Base-by-base conservation (phyloP, 2,329 filamentous ascomycete species). In the Xylariaceae sp. region DNA sequence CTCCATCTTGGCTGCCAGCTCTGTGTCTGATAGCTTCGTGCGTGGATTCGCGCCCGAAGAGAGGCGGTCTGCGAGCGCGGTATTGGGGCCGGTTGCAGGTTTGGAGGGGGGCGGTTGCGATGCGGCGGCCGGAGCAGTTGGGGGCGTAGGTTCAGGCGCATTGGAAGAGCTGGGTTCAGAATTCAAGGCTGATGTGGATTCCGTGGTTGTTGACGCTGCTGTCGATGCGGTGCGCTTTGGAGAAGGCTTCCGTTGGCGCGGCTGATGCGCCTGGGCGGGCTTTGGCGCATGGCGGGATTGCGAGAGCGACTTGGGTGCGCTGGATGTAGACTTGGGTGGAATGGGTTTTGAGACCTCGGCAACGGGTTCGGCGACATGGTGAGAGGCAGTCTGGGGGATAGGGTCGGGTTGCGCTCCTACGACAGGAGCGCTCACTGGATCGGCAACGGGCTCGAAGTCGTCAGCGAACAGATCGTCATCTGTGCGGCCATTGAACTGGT, bases 401-500 rank as follows among this genome's bases (percentile, higher is more conserved):
- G 36, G 13, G 31, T 35, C 31, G 16, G 35, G 22, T 24, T 32
- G 17, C 15, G 38, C 19, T 28, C 43, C 33, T 12, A 43, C 32
- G 4, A 34, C 39, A 31, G 50, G 37, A 22, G 19, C 55, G 13
- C 41, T 61, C 22, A 26, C 22, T 26, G 22, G 22, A 26, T 26
- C 22, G 22, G 22, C 22, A 38, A 79, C 68, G 7, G 76, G 76
- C 57, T 81, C 78, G 44, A 81, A 79, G 53, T 81, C 78, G 50
- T 81, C 78, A 45, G 74, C 73, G 56, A 81, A 81, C 44, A 81
- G 68, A 55, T 80, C 78, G 51, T 81, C 78, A 54, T 81, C 78
- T 34, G 78, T 81, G 16, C 78, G 69, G 36, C 76, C 77, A 44
- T 73, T 71, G 50, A 80, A 81, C 54, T 81, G 77, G 49, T 81